Conservation (phyloP, 805 yeast genomes). For the Candida mattraensis region DNA sequence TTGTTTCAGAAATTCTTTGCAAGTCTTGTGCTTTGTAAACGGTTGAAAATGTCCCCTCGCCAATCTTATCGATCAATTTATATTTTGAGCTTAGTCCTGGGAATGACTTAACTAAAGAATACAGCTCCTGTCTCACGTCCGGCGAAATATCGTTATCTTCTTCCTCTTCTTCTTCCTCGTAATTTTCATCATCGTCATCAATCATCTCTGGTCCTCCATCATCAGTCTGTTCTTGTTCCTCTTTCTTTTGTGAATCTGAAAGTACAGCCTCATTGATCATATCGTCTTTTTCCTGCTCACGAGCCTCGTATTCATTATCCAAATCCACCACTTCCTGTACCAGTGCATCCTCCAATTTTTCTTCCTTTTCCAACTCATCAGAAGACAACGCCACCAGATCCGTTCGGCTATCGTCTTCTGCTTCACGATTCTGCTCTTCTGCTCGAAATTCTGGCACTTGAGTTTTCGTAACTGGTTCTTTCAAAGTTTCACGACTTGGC, state of each 20-base stretch:
- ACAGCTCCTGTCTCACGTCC: constrained; percentile 37
- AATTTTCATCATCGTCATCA: constrained; percentile 4
- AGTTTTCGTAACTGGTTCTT: constrained; percentile 6
- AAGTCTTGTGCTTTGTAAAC: constrained; percentile 61
- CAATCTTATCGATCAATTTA: constrained; percentile 50
- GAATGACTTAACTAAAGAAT: constrained; percentile 28
- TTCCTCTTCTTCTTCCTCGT: constrained; percentile 7
- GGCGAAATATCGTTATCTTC: constrained; percentile 15
- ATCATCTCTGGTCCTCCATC: too few relatives aligned
- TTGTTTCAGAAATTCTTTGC: constrained; percentile 19
- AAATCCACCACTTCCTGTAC: neutral
- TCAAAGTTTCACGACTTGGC: neutral
- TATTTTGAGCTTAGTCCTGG: constrained; percentile 36
- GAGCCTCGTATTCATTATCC: neutral
- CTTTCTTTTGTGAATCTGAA: constrained; percentile 1
- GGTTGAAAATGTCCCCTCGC: constrained; percentile 82
- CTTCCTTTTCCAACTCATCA: constrained; percentile 16
- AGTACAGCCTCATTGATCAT: neutral
- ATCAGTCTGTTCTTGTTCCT: constrained; percentile 4
- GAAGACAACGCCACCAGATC: constrained; percentile 6
- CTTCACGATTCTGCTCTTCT: too few relatives aligned
- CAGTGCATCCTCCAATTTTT: neutral
- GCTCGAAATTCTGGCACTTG: too few relatives aligned
- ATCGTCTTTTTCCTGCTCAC: constrained; percentile 2
- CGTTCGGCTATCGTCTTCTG: too few relatives aligned